phyloP scores from a whole-genome alignment of 2,329 filamentous ascomycete genomes.

The Thyridium curvatum region DNA sequence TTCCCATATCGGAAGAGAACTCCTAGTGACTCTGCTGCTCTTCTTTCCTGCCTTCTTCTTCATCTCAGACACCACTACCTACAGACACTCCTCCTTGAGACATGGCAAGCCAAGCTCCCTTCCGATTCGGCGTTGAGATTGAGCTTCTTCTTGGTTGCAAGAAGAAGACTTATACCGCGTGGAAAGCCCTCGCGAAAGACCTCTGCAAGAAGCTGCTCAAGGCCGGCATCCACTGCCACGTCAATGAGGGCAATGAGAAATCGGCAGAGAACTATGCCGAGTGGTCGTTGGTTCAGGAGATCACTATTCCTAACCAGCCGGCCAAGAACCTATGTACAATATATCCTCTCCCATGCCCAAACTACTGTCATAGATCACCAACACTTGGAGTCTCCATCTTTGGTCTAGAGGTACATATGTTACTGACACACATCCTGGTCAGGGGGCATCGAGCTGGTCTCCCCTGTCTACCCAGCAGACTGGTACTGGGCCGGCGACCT shows the following conservation, averaged over 20 bases:
- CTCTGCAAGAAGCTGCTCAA: constrained; percentile 21
- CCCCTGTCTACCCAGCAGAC: constrained; percentile 22
- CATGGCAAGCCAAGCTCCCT: constrained; percentile 5
- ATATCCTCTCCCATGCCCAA: too few relatives aligned
- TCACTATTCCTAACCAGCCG: constrained; percentile 25
- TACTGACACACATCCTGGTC: not conserved
- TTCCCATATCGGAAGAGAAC: too few relatives aligned
- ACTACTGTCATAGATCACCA: too few relatives aligned
- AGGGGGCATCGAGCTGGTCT: constrained; percentile 17
- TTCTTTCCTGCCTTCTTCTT: too few relatives aligned
- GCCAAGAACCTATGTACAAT: constrained; percentile 25
- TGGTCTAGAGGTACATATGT: not conserved
- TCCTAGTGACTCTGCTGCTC: not conserved
- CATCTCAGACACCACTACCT: too few relatives aligned
- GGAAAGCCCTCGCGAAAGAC: constrained; percentile 25
- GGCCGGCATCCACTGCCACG: constrained; percentile 24
- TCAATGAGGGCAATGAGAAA: constrained; percentile 20
- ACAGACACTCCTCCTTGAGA: not conserved
- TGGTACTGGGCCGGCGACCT: constrained; percentile 21
- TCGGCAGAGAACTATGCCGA: constrained; percentile 22
- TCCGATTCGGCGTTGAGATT: constrained; percentile 29
- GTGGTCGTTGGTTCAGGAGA: constrained; percentile 29
- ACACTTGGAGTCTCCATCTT: too few relatives aligned
- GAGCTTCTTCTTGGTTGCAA: constrained; percentile 26
- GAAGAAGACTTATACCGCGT: constrained; percentile 21